phyloP scores from a whole-genome alignment of 768 basidiomycete genomes.

The Exidia glandulosa region DNA sequence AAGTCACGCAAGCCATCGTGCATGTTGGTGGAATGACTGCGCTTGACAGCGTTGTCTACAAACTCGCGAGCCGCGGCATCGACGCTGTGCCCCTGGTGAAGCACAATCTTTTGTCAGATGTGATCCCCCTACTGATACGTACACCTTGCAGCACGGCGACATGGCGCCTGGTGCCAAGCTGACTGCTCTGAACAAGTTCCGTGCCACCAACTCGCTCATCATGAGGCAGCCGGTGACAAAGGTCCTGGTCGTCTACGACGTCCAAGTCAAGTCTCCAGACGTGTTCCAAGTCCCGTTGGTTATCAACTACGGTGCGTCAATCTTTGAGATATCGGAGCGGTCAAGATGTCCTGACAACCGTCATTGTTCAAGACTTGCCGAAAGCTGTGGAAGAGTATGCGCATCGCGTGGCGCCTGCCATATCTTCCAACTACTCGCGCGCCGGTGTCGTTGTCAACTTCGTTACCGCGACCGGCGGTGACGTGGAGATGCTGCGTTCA shows the following conservation, averaged over 20 bases:
- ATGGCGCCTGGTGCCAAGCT: constrained; percentile 78
- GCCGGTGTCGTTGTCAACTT: constrained; percentile 93
- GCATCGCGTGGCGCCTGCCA: constrained; percentile 81
- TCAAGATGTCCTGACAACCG: not conserved
- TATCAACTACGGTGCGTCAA: constrained; percentile 75
- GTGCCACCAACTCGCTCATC: constrained; percentile 42
- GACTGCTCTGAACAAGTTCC: constrained; percentile 78
- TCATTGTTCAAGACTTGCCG: constrained; percentile 53
- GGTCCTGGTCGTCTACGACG: constrained; percentile 87
- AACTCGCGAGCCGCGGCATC: constrained; percentile 71
- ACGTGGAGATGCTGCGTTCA: constrained; percentile 95
- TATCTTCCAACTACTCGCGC: constrained; percentile 71
- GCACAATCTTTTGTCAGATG: constrained; percentile 10
- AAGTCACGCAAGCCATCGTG: constrained; percentile 69
- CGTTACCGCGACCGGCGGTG: constrained; percentile 93
- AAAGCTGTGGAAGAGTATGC: constrained; percentile 97
- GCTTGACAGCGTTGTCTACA: constrained; percentile 83
- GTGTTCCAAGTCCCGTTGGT: constrained; percentile 84
- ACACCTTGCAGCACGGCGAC: constrained; percentile 83
- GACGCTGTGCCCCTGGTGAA: constrained; percentile 84
- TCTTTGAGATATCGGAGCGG: not conserved
- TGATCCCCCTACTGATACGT: constrained; percentile 9
- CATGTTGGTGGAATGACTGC: constrained; percentile 83
- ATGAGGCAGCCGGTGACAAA: constrained; percentile 59
- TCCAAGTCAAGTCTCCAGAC: constrained; percentile 83